These are phyloP conservation scores for Lolium rigidum DNA, from an alignment of 176 grass and related monocot species.

Conservation along the genomic window DNA sequence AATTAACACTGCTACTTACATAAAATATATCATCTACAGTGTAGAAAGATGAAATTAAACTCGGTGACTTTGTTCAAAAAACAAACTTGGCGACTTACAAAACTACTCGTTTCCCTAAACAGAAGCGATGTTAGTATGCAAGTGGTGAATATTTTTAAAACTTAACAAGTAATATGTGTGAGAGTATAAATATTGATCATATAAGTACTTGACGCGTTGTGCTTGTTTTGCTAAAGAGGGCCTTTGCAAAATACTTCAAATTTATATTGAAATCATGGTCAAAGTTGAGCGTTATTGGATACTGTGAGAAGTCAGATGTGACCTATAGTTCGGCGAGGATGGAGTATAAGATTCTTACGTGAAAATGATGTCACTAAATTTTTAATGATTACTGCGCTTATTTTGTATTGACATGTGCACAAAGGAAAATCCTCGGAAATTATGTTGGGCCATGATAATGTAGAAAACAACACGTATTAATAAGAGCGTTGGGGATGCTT, in stretches of 20 bases:
- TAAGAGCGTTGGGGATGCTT: background rate
- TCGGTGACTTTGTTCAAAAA: too few species aligned
- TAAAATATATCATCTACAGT: background rate
- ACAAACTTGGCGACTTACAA: background rate
- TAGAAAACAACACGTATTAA: background rate
- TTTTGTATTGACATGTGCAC: background rate
- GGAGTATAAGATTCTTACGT: background rate
- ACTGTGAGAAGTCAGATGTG: background rate
- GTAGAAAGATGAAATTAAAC: background rate
- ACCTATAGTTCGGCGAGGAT: background rate
- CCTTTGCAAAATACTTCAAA: background rate
- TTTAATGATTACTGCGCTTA: background rate
- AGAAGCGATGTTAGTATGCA: too few species aligned
- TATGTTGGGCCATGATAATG: background rate
- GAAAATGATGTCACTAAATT: background rate
- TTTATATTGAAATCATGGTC: background rate
- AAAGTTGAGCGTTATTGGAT: background rate
- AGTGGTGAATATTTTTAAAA: too few species aligned
- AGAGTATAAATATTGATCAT: background rate
- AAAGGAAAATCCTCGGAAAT: background rate
- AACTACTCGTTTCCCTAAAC: too few species aligned
- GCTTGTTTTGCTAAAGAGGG: background rate
- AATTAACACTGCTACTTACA: background rate
- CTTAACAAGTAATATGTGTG: too few species aligned
- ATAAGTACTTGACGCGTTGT: background rate